A percentile compares a stretch with the other conserved stretches of the same genome.
Conservation (phyloP, 2,329 filamentous ascomycete genomes). For the Polytolypa hystricis region DNA sequence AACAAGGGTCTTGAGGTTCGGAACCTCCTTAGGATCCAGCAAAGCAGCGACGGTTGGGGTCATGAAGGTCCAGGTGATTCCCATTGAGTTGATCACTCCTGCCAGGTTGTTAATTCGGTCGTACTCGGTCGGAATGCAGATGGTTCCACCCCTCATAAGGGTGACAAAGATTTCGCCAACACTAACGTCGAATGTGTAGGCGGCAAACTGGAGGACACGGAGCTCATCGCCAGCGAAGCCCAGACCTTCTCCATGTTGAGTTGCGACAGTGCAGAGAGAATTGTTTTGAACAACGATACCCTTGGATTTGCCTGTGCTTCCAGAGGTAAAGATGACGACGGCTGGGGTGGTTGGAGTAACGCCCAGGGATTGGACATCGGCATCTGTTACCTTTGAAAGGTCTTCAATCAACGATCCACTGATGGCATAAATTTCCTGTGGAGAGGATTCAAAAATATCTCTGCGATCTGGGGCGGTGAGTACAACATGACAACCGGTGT, state of each 20-base stretch:
- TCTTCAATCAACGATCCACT: constrained; percentile 15
- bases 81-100: constrained; percentile 42
- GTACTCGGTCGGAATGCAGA: constrained; percentile 45
- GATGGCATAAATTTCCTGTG: constrained; percentile 15
- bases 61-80: constrained; percentile 68
- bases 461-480: too few relatives aligned
- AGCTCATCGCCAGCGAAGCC: constrained; percentile 37
- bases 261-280: constrained; percentile 38
- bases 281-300: constrained; percentile 7
- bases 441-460: too few relatives aligned
- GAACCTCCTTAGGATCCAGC: constrained; percentile 55
- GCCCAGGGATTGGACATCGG: constrained; percentile 13
- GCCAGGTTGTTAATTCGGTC: constrained; percentile 41
- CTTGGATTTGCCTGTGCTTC: constrained; percentile 46
- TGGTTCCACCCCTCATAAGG: constrained; percentile 45
- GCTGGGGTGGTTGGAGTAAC: constrained; percentile 25
- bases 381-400: constrained; percentile 12
- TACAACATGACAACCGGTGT: constrained; percentile 25
- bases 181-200: constrained; percentile 46
- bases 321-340: constrained; percentile 52
- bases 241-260: constrained; percentile 42
- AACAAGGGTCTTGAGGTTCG: constrained; percentile 61
- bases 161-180: constrained; percentile 45
- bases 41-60: constrained; percentile 75
- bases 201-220: constrained; percentile 47